These are phyloP conservation scores for Diaporthe destruens DNA, from an alignment of 2,329 filamentous ascomycete species.

Conservation along the genomic window DNA sequence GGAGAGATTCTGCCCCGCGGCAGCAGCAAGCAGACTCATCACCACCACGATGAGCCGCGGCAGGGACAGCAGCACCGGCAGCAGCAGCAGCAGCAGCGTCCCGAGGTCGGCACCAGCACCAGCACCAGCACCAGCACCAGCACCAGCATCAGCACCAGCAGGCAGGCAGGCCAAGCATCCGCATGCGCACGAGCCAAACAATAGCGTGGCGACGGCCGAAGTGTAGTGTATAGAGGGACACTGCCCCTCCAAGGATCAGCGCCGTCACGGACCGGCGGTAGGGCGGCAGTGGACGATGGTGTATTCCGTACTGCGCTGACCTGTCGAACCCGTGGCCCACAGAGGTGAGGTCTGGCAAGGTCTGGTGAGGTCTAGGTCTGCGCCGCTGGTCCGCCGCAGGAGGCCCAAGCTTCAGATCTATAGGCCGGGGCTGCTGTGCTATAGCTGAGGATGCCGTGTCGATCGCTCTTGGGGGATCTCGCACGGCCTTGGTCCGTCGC, in stretches of 20 bases:
- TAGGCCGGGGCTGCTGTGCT: constrained; percentile 14
- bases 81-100: not conserved
- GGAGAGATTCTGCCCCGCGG: not conserved
- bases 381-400: constrained; percentile 29
- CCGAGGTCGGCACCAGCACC: not conserved
- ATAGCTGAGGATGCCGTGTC: constrained; percentile 37
- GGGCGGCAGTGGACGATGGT: constrained; percentile 1
- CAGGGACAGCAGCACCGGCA: not conserved
- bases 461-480: constrained; percentile 33
- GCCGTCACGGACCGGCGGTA: constrained; percentile 17
- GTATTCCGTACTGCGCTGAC: constrained; percentile 2
- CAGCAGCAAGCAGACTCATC: not conserved
- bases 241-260: constrained; percentile 20
- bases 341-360: constrained; percentile 26
- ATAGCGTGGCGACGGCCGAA: constrained; percentile 18
- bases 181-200: not conserved
- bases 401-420: constrained; percentile 35
- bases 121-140: not conserved
- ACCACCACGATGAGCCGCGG: not conserved
- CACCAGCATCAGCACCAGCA: not conserved
- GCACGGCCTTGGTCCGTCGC: constrained; percentile 23
- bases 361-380: constrained; percentile 33
- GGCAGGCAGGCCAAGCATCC: not conserved
- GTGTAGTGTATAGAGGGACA: not conserved
- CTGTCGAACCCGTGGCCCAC: constrained; percentile 27